Evolutionary conservation across 441 rosid genomes (phyloP), one percentile per base, ranked within the genome.

Genomic region (Rhodomyrtus psidioides): DNA sequence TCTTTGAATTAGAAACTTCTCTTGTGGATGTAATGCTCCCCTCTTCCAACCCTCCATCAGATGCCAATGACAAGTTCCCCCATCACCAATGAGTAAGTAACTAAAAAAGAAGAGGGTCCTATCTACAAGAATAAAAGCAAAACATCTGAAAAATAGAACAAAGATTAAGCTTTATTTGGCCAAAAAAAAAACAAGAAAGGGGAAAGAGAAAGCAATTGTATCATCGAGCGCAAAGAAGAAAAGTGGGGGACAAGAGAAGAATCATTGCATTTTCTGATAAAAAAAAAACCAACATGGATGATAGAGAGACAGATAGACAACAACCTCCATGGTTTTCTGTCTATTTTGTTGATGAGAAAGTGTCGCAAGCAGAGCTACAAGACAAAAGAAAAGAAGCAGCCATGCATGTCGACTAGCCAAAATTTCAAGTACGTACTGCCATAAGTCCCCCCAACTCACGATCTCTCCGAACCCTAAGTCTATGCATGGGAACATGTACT

Each of bases 201-300:
- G 44, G 8, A 62, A 21, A 21, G 79, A 53, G 56, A 82, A 82
- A 54, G 57, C 83, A 82, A 54, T 39, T 82, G 54, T 82, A 53
- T 6, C 44, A 54, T 82, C 83, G 55, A 30, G 62, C 23, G 30
- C 21, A 12, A 27, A n/a, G 0, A 24, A 44, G 54, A 46, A 62
- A 83, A 8, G 86, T n/a, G 44, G 46, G 84, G 54, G 51, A 39
- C 85, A 87, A 83, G 88, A 90, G 90, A 85, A 82, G 75, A 82
- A 83, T 56, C 84, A 28, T 83, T 30, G 44, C 60, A 84, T 76
- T 28, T 34, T 65, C 81, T 46, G 30, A 55, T 39, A 56, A 70
- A 83, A 85, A 85, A 83, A 85, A 51, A 85, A 85, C 90, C 89
- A 91, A 87, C 49, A 70, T 90, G 87, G 88, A 87, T 89, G 91